Evolutionary conservation across 352 stramenopile species (phyloP).

Genomic region (Globisporangium lucens): DNA sequence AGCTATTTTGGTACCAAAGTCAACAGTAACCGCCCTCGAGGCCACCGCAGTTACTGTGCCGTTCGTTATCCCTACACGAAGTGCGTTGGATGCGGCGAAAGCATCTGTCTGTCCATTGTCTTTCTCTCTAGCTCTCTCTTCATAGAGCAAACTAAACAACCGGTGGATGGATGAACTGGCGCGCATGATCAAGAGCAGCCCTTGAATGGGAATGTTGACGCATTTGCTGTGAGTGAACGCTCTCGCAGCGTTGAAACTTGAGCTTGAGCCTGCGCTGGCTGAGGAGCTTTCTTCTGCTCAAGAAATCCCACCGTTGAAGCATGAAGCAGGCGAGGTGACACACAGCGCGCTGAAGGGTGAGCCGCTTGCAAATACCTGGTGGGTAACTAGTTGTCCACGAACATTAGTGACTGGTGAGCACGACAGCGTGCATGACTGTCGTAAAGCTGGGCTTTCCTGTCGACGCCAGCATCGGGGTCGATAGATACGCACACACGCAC

Average conservation of each 20-base stretch:
- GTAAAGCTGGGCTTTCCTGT: too few species aligned
- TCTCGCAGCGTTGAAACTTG: background rate
- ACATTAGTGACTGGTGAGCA: too few species aligned
- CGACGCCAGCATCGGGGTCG: too few species aligned
- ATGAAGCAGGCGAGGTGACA: too few species aligned
- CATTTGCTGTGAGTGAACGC: background rate
- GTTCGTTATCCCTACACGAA: background rate
- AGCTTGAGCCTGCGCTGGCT: background rate
- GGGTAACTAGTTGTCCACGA: too few species aligned
- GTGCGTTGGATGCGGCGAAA: constrained; percentile 3
- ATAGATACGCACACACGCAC: too few species aligned
- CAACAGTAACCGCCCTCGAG: background rate
- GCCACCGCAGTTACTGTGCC: background rate
- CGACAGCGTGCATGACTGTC: too few species aligned
- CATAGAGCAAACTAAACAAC: background rate
- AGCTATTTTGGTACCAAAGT: background rate
- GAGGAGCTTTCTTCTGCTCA: background rate
- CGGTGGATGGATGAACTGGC: background rate
- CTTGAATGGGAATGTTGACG: background rate
- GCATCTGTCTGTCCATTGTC: background rate
- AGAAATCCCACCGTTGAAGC: background rate
- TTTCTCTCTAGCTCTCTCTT: background rate
- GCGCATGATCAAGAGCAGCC: background rate
- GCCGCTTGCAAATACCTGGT: too few species aligned
- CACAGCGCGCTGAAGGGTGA: too few species aligned